Percentiles rank a stretch among this genome's conserved stretches.
These are phyloP conservation scores for Hypoxylon sp. DNA, from an alignment of 2,329 filamentous ascomycete species.

Conservation along the genomic window DNA sequence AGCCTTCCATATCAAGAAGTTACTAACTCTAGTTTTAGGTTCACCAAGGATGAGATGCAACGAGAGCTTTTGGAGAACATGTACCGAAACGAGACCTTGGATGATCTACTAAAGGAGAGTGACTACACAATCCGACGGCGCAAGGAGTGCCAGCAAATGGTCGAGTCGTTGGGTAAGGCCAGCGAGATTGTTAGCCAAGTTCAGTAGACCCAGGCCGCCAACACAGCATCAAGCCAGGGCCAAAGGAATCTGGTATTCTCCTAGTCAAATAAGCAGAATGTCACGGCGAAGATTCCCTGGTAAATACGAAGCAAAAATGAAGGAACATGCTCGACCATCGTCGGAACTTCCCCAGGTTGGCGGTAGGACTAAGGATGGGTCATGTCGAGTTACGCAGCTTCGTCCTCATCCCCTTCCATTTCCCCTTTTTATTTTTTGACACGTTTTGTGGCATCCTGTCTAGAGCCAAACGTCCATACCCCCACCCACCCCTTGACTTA, in stretches of 20 bases:
- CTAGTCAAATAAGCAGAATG: conserved; percentile 8
- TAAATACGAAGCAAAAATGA: no score
- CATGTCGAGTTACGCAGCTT: conserved; percentile 28
- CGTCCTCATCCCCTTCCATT: conserved; percentile 10
- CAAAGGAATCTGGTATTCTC: conserved; percentile 1
- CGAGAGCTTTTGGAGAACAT: conserved; percentile 95
- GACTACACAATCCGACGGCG: conserved; percentile 94
- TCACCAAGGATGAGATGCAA: conserved; percentile 98
- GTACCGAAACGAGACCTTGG: conserved; percentile 90
- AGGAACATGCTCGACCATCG: conserved; percentile 2
- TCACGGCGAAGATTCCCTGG: no score
- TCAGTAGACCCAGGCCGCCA: no score
- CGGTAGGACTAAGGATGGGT: conserved; percentile 18
- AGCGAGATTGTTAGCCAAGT: conserved; percentile 94
- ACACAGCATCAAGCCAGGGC: no score
- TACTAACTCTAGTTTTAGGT: conserved; percentile 59
- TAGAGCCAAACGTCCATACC: no score
- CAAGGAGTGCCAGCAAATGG: conserved; percentile 99
- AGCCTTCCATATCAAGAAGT: background rate
- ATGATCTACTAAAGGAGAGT: conserved; percentile 95
- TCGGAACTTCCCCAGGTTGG: conserved; percentile 16
- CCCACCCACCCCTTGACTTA: conserved; percentile 29
- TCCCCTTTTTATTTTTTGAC: no score
- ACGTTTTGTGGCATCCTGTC: no score
- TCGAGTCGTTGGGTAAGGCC: conserved; percentile 87